phyloP scores from a whole-genome alignment of 768 basidiomycete genomes.

The Paxillus involutus region DNA sequence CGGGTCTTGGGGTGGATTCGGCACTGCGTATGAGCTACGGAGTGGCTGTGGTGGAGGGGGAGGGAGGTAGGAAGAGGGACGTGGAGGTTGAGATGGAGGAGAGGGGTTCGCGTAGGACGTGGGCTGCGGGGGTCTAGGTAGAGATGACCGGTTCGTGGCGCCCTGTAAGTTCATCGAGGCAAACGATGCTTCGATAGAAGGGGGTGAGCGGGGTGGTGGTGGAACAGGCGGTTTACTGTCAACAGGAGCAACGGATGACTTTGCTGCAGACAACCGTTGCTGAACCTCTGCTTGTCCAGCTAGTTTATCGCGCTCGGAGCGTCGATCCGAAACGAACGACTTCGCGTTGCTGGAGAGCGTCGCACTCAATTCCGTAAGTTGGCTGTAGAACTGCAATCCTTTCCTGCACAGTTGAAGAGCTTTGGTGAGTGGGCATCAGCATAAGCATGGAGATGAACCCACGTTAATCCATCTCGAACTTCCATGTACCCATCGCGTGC shows the following conservation, averaged over 20 bases:
- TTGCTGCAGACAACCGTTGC: conserved; percentile 52
- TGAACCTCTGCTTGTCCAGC: conserved; percentile 71
- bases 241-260: conserved; percentile 36
- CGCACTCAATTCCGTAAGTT: conserved; percentile 63
- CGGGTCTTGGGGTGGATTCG: conserved; percentile 31
- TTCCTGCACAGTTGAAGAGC: conserved; percentile 48
- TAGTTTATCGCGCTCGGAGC: conserved; percentile 68
- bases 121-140: conserved; percentile 31
- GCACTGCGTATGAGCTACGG: conserved; percentile 22
- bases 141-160: conserved; percentile 23
- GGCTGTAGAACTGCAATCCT: conserved; percentile 86
- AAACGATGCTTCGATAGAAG: conserved; percentile 51
- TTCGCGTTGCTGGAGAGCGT: conserved; percentile 59
- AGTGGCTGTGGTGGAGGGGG: conserved; percentile 26
- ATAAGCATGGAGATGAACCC: conserved; percentile 32
- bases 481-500: conserved; percentile 86
- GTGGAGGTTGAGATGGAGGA: conserved; percentile 20
- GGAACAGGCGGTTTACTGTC: conserved; percentile 51
- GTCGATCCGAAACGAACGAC: conserved; percentile 62
- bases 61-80: conserved; percentile 15
- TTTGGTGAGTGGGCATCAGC: conserved; percentile 7
- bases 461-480: conserved; percentile 82
- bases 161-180: conserved; percentile 53
- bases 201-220: conserved; percentile 40
- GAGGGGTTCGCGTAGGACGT: conserved; percentile 22